Evolutionary conservation across 495 filamentous ascomycete genomes (phyloP).

Genomic region (Schizothecium vesticola): DNA sequence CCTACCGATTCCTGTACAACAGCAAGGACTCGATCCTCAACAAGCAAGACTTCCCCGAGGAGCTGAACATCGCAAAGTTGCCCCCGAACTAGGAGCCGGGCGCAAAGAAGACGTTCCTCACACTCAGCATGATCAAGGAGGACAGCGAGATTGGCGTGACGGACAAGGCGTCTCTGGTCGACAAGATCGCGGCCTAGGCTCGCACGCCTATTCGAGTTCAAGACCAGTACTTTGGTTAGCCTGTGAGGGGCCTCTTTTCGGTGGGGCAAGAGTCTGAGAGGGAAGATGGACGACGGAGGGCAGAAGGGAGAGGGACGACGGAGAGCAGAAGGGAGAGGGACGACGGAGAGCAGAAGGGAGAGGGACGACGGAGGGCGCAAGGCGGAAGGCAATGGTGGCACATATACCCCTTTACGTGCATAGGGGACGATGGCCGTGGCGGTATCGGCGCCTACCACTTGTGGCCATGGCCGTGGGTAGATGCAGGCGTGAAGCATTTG

Average conservation of each 20-base stretch:
- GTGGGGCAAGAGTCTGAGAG: neutral
- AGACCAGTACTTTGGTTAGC: neutral
- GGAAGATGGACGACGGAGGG: too few species aligned
- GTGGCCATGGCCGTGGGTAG: neutral
- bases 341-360: neutral
- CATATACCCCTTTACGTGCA: neutral
- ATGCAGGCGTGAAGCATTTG: slow-evolving; percentile 10
- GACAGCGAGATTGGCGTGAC: neutral
- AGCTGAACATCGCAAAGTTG: slow-evolving; percentile 62
- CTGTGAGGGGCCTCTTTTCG: neutral
- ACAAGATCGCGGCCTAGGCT: neutral
- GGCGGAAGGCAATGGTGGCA: neutral
- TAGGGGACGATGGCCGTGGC: neutral
- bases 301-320: too few species aligned
- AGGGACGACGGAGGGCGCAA: neutral
- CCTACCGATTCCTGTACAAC: slow-evolving; percentile 80
- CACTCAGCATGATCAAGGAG: neutral
- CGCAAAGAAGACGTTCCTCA: neutral
- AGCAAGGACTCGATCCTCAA: slow-evolving; percentile 69
- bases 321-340: neutral
- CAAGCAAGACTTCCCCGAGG: slow-evolving; percentile 62
- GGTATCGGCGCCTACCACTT: neutral
- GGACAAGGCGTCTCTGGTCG: neutral
- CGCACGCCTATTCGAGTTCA: neutral
- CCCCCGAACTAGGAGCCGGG: slow-evolving; percentile 39